Evolutionary conservation across 345 rosid genomes (phyloP).

Genomic region (Acer campestre): DNA sequence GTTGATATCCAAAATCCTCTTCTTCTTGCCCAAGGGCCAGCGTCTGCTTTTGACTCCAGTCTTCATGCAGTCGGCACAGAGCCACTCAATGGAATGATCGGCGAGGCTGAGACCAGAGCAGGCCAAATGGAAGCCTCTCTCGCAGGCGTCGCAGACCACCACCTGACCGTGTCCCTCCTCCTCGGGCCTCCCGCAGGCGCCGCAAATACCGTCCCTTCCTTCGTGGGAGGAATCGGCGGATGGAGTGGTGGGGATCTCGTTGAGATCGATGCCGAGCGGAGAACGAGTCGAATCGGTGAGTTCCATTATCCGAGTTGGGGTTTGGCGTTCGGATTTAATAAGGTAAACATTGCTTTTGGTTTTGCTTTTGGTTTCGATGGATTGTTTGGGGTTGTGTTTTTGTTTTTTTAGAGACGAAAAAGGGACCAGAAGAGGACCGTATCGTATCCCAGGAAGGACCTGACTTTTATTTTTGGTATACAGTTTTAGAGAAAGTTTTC

Average conservation of each 20-base stretch:
- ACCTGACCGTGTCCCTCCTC: conserved; percentile 37
- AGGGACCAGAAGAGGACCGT: conserved; percentile 10
- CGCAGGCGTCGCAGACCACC: conserved; percentile 91
- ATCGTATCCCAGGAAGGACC: not conserved
- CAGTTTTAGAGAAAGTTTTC: not conserved
- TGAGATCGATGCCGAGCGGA: conserved; percentile 87
- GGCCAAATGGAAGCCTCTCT: conserved; percentile 71
- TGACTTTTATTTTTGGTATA: not conserved
- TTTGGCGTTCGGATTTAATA: not conserved
- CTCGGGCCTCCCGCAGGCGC: conserved; percentile 58
- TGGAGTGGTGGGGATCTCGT: conserved; percentile 84
- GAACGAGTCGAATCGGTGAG: conserved; percentile 61
- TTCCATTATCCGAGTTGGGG: conserved; percentile 47
- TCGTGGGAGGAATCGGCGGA: conserved; percentile 29
- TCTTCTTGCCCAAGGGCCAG: conserved; percentile 88
- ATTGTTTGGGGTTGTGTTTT: not conserved
- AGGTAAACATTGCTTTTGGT: not conserved
- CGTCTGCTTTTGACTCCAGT: conserved; percentile 68
- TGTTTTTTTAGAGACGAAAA: not conserved
- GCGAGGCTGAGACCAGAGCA: conserved; percentile 49
- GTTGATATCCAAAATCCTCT: conserved; percentile 80
- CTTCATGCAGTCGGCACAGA: conserved; percentile 62
- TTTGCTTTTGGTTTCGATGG: not conserved
- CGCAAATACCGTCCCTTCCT: conserved; percentile 45
- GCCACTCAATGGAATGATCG: conserved; percentile 62